These are phyloP conservation scores for Talaromyces amestolkiae DNA, from an alignment of 2,329 filamentous ascomycete genomes.

Conservation along the genomic window DNA sequence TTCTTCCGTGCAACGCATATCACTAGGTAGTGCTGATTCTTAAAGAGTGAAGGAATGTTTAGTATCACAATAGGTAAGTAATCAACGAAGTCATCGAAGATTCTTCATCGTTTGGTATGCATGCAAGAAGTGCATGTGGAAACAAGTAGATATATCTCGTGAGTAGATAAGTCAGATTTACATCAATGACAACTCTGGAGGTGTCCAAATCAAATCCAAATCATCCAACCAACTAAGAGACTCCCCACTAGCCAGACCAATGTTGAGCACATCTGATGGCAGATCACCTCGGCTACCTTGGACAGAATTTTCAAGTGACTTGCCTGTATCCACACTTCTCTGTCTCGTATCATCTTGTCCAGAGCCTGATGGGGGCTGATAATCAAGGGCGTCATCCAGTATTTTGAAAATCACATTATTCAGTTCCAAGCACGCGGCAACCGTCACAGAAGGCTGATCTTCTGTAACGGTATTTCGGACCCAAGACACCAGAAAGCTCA, in stretches of 20 bases:
- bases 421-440: slow-evolving; percentile 19
- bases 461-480: slow-evolving; percentile 19
- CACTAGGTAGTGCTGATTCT: too few relatives aligned
- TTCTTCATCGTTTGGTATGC: too few relatives aligned
- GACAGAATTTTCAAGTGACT: slow-evolving; percentile 3
- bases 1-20: too few relatives aligned
- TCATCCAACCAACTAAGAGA: neutral
- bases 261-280: neutral
- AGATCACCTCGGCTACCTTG: neutral
- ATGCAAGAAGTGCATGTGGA: too few relatives aligned
- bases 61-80: too few relatives aligned
- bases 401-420: neutral
- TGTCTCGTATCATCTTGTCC: neutral
- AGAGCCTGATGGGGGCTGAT: neutral
- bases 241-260: neutral
- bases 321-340: neutral
- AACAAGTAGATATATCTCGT: too few relatives aligned
- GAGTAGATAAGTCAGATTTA: neutral
- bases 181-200: neutral
- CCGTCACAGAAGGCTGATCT: slow-evolving; percentile 13
- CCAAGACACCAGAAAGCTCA: slow-evolving; percentile 24
- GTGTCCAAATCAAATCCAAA: neutral
- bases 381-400: neutral
- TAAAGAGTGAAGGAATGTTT: too few relatives aligned
- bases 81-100: too few relatives aligned